Evolutionary conservation across 1,284 basidiomycete genomes (phyloP), one percentile per base, ranked within the genome.

Genomic region (Cryptococcus sp.): DNA sequence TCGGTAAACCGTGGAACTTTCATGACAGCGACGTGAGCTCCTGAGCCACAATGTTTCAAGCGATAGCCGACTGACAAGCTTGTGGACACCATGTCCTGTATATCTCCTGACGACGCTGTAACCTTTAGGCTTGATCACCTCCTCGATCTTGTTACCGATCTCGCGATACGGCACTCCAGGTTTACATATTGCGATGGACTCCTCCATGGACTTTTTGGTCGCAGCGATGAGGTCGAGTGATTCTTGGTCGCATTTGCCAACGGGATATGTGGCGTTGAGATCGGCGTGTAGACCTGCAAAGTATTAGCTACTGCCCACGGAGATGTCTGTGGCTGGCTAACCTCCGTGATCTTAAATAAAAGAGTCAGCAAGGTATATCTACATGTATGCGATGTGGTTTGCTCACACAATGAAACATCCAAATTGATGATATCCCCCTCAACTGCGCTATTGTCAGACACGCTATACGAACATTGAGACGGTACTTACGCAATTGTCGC

Each of bases 401-500:
- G 66, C 76, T 67, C 58, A 77, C 74, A 80, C n/a, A 84, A 71
- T 7, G 83, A 78, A 3, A 85, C 82, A 61, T 85, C 95, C 49
- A 95, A 85, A 77, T 96, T 96, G 75, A 96, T 81, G 68, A 97
- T 97, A 78, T 97, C 94, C 25, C 93, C 93, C 67, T 95, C 89
- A 68, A 84, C 83, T 66, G 45, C 16, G 19, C 35, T 25, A 25
- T 4, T 10, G 17, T 54, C 53, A 19, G 19, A 10, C 42, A 52
- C 22, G 8, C 3, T 5, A 19, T 17, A 10, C 17, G 20, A 43
- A 38, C 38, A 6, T 27, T 16, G 3, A 2, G 15, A 5, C 6
- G 5, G 15, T 23, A 49, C 66, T 48, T 11, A 70, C 68, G 60
- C 53, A 96, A 79, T 65, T 88, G 90, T 57, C 93, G 83, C 68